Base-by-base conservation (phyloP, 495 filamentous ascomycete species). In the Achaetomiella virescens region DNA sequence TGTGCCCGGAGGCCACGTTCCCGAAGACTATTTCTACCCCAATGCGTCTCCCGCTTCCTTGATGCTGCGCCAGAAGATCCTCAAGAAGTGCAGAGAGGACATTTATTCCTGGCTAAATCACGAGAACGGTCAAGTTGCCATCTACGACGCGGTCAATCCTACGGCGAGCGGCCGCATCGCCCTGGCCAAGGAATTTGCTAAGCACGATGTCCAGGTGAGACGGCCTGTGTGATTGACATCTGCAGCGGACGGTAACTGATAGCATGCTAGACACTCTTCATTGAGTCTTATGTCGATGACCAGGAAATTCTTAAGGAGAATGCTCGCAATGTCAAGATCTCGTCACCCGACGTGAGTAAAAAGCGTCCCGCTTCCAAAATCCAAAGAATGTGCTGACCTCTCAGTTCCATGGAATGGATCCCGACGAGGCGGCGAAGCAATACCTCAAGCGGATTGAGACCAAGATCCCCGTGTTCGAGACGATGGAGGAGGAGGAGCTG, bases 61-160 rank as follows among this genome's bases (percentile, higher is more conserved):
- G 14, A 81, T 96, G 59, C 78, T 97, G 17, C 84, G 95, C 43
- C 90, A 97, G 69, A 96, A 95, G 75, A 97, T 99, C 47, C 81
- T 97, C 8, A 95, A 96, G 74, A 93, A 93, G 70, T 99, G 95
- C 62, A 84, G 92, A 47, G 91, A 97, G 68, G 95, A 99, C 63
- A 95, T 99, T 33, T 96, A 96, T 55, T 85, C 87, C 53, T 99
- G 96, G 74, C 75, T 99, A 36, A 91, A 96, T 59, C 84, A 96
- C 60, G 95, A 97, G 64, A 97, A 97, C 63, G 95, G 95, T 12
- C 95, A 99, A 63, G 90, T 99, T 48, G 95, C 95, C 38, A 97
- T 99, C 48, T 99, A 97, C 64, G 95, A 99, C 75, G 93, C 95
- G 24, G 95, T 99, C n/a, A 97, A 97, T 64, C 90, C 91, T 11